Conservation (phyloP, 2,329 filamentous ascomycete genomes). For the Periconia macrospinosa region DNA sequence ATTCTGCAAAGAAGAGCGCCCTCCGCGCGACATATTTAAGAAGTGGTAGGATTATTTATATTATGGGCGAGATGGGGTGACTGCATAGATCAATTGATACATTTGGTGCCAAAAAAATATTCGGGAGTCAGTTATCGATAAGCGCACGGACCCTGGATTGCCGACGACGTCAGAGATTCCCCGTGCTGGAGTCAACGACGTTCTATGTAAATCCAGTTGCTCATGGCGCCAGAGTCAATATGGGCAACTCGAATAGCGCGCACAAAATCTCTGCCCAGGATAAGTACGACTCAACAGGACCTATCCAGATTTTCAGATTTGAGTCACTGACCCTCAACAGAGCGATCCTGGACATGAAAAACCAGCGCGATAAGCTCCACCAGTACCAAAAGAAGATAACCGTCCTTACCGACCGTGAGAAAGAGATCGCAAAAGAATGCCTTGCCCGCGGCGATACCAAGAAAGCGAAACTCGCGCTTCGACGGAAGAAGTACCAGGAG, state of each 20-base stretch:
- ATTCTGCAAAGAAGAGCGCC: conserved; percentile 37
- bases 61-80: no score
- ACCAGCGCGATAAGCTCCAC: conserved; percentile 93
- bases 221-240: conserved; percentile 42
- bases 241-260: conserved; percentile 67
- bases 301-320: background rate
- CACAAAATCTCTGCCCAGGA: conserved; percentile 78
- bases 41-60: no score
- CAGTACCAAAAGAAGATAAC: conserved; percentile 93
- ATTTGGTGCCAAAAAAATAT: background rate
- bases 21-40: conserved; percentile 27
- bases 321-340: conserved; percentile 50
- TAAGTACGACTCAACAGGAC: conserved; percentile 60
- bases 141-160: conserved; percentile 4
- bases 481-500: conserved; percentile 97
- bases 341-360: conserved; percentile 96
- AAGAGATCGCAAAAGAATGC: conserved; percentile 80
- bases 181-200: background rate
- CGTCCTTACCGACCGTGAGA: conserved; percentile 83
- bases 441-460: conserved; percentile 77
- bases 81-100: no score
- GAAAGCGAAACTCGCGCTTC: conserved; percentile 81
- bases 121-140: conserved; percentile 31
- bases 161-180: background rate
- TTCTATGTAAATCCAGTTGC: conserved; percentile 4